Evolutionary conservation across 2,329 filamentous ascomycete genomes (phyloP), one percentile per base, ranked within the genome.

Genomic region (Metarhizium album): DNA sequence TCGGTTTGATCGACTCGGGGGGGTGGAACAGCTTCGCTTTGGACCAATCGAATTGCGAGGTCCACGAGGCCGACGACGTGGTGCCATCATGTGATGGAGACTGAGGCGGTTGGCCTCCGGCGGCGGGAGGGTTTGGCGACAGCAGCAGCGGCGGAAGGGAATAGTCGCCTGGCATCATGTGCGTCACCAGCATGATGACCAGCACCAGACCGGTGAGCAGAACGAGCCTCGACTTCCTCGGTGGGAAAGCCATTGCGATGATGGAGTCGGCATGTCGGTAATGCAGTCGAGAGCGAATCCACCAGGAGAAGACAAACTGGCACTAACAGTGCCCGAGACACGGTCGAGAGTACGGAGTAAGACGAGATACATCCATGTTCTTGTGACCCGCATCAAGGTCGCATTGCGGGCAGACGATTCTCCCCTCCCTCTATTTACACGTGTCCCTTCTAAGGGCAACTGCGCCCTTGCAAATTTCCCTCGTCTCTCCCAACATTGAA

Each of bases 21-120:
- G 65, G 65, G 52, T 65, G 49, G 42, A 62, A 60, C 18, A 62
- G 56, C 11, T 49, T 49, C 1, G 59, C 55, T 0, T 50, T 51
- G 1, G 63, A 53, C 67, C 68, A 70, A 51, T 68, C 59, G 53
- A 64, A 60, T 16, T 57, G n/a, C n/a, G n/a, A n/a, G n/a, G n/a
- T 55, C 20, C 57, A 50, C 2, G 55, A 48, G 51, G 37, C 47
- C 14, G 58, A 47, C 27, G 5, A 35, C n/a, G 49, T 16, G 35
- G 37, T 20, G 38, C 14, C 31, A 9, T 24, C 23, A 20, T 33
- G 49, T 38, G 3, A 45, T 22, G 14, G 29, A 18, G 48, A 37
- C 18, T 42, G 20, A 4, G 46, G 35, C 31, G 16, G 11, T 29
- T n/a, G 35, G 42, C 18, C 31, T 49, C 33, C 24, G 13, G 45